Percentiles rank a stretch among this genome's conserved stretches.
Evolutionary conservation across 164 flowering plant species (phyloP).

Genomic region (Platanus orientalis): DNA sequence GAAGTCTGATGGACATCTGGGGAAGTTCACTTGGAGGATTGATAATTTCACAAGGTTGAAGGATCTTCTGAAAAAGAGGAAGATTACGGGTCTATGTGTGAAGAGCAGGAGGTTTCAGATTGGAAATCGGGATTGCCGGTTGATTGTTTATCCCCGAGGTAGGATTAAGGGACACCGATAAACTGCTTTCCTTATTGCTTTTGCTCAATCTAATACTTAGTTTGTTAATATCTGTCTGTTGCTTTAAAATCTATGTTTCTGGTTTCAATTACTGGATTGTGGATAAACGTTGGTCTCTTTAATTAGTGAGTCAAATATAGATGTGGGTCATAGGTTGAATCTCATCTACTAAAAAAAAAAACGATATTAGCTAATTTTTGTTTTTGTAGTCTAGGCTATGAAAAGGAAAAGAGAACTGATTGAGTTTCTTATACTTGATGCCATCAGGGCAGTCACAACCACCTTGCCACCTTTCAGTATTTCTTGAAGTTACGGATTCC

Average conservation of each 20-base stretch:
- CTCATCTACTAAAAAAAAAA: slow-evolving; percentile 6
- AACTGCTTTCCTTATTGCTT: not conserved
- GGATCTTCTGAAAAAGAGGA: slow-evolving; percentile 93
- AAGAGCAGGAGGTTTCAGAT: slow-evolving; percentile 97
- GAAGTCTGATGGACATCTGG: slow-evolving; percentile 86
- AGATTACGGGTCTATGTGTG: slow-evolving; percentile 92
- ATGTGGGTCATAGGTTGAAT: not conserved
- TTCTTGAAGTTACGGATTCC: slow-evolving; percentile 97
- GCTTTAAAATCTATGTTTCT: too few relatives aligned
- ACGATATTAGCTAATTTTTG: too few relatives aligned
- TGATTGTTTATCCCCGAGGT: slow-evolving; percentile 99
- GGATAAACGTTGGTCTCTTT: not conserved
- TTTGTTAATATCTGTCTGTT: too few relatives aligned
- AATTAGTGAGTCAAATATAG: not conserved
- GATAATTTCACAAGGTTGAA: slow-evolving; percentile 89
- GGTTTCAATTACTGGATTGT: not conserved
- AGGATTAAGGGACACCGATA: slow-evolving; percentile 7
- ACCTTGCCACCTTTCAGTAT: slow-evolving; percentile 97
- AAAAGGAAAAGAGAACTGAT: slow-evolving; percentile 22
- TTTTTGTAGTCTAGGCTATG: slow-evolving; percentile 8
- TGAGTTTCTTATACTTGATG: slow-evolving; percentile 34
- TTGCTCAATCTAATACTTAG: too few relatives aligned
- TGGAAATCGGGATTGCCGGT: slow-evolving; percentile 93
- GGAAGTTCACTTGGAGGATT: slow-evolving; percentile 91
- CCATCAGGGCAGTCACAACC: slow-evolving; percentile 99